A percentile compares a stretch with the other conserved stretches of the same genome.
phyloP scores from a whole-genome alignment of 2,329 filamentous ascomycete species.

The Calonectria henricotiae region DNA sequence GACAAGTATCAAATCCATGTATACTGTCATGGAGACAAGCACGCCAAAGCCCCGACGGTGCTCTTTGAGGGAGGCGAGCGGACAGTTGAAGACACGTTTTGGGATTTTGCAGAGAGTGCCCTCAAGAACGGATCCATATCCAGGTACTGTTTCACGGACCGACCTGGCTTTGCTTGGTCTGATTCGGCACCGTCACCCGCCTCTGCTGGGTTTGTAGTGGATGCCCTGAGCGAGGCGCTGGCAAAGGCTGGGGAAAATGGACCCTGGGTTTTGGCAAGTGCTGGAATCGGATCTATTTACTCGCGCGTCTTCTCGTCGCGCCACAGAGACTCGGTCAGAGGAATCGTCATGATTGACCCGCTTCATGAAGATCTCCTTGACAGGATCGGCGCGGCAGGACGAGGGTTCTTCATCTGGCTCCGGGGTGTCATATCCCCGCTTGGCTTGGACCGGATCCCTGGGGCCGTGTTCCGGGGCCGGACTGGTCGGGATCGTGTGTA shows the following conservation, averaged over 20 bases:
- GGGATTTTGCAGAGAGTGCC: conserved; percentile 84
- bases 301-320: conserved; percentile 92
- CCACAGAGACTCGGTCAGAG: conserved; percentile 81
- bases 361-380: conserved; percentile 89
- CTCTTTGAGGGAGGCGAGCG: conserved; percentile 88
- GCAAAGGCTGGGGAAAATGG: conserved; percentile 85
- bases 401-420: conserved; percentile 90
- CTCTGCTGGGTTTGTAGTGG: conserved; percentile 92
- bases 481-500: conserved; percentile 88
- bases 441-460: conserved; percentile 85
- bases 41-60: conserved; percentile 79
- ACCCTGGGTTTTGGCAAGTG: conserved; percentile 90
- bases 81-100: conserved; percentile 84
- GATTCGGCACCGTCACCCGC: conserved; percentile 96
- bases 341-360: conserved; percentile 89
- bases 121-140: conserved; percentile 85
- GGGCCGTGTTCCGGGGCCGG: conserved; percentile 86
- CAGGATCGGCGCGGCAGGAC: conserved; percentile 75
- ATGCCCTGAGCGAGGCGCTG: conserved; percentile 90
- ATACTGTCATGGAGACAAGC: conserved; percentile 83
- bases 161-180: conserved; percentile 88
- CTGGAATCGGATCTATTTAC: conserved; percentile 90
- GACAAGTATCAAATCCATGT: conserved; percentile 91
- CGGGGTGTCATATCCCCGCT: conserved; percentile 90
- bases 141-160: conserved; percentile 96